Base-by-base conservation (phyloP, 2,329 filamentous ascomycete genomes). In the Fusarium haematococcum region DNA sequence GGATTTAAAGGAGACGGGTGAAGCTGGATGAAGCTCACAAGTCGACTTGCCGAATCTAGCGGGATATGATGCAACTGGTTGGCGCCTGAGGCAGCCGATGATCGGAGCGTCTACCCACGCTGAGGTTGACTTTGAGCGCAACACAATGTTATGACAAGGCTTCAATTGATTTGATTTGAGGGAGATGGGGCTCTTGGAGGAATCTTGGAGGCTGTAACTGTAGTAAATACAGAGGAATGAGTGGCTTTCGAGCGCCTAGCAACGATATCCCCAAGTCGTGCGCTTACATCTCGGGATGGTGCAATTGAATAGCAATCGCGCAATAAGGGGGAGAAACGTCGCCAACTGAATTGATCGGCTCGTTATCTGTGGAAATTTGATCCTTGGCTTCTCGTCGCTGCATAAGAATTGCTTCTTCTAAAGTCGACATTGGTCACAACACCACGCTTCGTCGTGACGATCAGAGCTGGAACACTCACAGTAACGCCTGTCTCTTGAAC, bases 21-120 rank as follows among this genome's bases (percentile, higher is more conserved):
- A 59, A 67, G 65, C 62, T 52, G 62, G 58, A 39, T 52, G 67
- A 67, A 63, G 71, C 67, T 71, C 73, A 67, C 66, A 76, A 77
- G 65, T 56, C 67, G 71, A 68, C 65, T 68, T 69, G 57, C 73
- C 73, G 65, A 74, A 66, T 65, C 70, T 64, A 74, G 69, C 68
- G 56, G 57, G 62, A 79, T 27, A 52, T 79, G 77, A 79, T 79
- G 77, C 77, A 79, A 79, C 68, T 60, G 61, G 62, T 79, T 77
- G 77, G 50, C 67, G 77, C 77, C 77, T 79, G 66, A 79, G 77
- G 77, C 77, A 79, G 75, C 77, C 73, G 67, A 75, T 56, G 63
- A 77, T 77, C 73, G 75, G 75, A 77, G 61, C 45, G 37, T 33
- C 35, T 63, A 66, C 57, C 64, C 69, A 65, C 66, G 50, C 11